Base-by-base conservation (phyloP, 1,139 yeast species). In the Yamadazyma jaroonii region DNA sequence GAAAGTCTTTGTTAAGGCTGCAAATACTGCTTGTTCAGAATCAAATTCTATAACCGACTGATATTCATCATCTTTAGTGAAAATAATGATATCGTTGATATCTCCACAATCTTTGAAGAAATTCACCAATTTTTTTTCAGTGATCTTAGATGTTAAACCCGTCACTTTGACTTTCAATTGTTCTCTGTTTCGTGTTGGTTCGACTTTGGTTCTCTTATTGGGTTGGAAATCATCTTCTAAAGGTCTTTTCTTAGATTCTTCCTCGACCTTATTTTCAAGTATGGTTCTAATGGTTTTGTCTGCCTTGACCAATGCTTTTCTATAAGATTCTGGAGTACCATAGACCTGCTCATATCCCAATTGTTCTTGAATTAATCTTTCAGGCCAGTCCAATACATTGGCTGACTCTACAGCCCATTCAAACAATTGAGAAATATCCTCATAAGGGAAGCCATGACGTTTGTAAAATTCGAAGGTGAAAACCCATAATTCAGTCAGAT, bases 101-200 rank as follows among this genome's bases (percentile, higher is more conserved):
- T 36, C 44, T 1, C 94, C 95, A 59, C 92, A 85, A 27, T 78
- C 85, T 15, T 57, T 43, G 54, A 87, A 84, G 39, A 77, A 69
- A 1, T 48, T 47, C 2, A 47, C 41, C 1, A 85, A 35, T 5
- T 64, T 59, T 1, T 48, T 42, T 38, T 70, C 72, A 0, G 62
- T 51, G 0, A 55, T 47, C 3, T 47, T 44, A 0, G 32, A 10
- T 0, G 77, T 64, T 2, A 81, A 38, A 23, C 68, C 64, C 0
- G 61, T 52, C 0, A 81, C 74, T 31, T 75, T 64, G 0, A 83
- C 67, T 0, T 82, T 64, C 12, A 62, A 61, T 29, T 72, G 64
- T 53, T 84, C 92, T 40, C 92, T 64, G 41, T 80, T 79, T 43
- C 89, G 61, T 22, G 40, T 38, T 1, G 48, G 41, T 4, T 33